Base-by-base conservation (phyloP, 768 basidiomycete species). In the Pulveroboletus sp. region DNA sequence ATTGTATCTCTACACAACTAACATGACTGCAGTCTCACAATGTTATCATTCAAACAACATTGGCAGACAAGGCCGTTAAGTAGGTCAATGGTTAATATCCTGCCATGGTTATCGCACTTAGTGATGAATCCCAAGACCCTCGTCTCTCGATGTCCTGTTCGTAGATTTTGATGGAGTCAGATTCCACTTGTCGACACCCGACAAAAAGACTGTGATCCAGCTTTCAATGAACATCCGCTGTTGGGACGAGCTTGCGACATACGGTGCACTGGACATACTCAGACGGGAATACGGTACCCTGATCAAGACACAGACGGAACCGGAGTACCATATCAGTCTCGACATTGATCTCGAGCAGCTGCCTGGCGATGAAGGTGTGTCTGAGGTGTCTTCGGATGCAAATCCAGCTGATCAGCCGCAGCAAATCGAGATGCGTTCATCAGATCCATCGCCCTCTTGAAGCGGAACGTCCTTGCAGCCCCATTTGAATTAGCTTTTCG, bases 91-190 rank as follows among this genome's bases (percentile, higher is more conserved):
- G 21, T 43, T 23, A 43, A 25, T 36, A 11, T 21, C 47, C 40
- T 14, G 35, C 14, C 37, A 40, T 55, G 25, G n/a, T 25, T 44
- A 47, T 52, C 40, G 20, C 34, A 13, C 46, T 44, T 23, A 41
- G 37, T 56, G 51, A 61, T 64, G 39, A 61, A 51, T 32, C 53
- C 46, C 23, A 65, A 99, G 94, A 67, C 93, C 95, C 13, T 82
- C 88, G 6, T 84, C 88, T 25, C 76, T 97, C 51, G 97, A 99
- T 73, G 87, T 98, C 47, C 82, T 90, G 49, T 99, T 99, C 60
- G 97, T 98, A 45, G 97, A 99, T 72, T 99, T 93, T 58, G 97
- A 99, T 66, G 88, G 92, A 41, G 94, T 97, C 45, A 82, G 93
- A 37, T 99, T 97, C 72, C 94, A 88, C 67, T 71, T 98, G 40